Percentiles rank a stretch among this genome's conserved stretches.
phyloP scores from a whole-genome alignment of 208 protist genomes.

The Acanthamoeba triangularis region DNA sequence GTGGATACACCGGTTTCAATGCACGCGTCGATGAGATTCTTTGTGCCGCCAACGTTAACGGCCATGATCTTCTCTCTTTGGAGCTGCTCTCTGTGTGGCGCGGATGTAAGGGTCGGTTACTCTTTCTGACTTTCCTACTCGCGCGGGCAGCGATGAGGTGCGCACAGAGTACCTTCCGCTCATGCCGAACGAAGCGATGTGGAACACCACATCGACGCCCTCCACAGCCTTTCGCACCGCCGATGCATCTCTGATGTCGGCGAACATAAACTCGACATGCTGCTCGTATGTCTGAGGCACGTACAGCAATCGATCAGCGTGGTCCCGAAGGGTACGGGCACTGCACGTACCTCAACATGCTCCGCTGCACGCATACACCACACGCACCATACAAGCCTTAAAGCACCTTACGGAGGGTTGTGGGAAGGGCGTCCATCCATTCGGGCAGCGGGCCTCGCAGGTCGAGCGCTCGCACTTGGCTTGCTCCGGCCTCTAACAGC shows the following conservation, averaged over 20 bases:
- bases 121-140: not conserved
- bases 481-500: constrained; percentile 49
- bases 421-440: constrained; percentile 12
- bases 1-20: not conserved
- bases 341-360: too few relatives aligned
- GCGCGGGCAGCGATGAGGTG: not conserved
- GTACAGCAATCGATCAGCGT: not conserved
- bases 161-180: constrained; percentile 33
- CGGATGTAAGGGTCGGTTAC: not conserved
- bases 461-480: constrained; percentile 67
- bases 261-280: constrained; percentile 44
- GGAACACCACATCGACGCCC: constrained; percentile 80
- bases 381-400: too few relatives aligned
- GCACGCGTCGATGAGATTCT: constrained; percentile 78
- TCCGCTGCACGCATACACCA: too few relatives aligned
- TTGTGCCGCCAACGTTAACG: constrained; percentile 80
- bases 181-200: constrained; percentile 83
- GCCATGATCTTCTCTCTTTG: constrained; percentile 74
- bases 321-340: too few relatives aligned
- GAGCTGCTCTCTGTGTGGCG: constrained; percentile 74
- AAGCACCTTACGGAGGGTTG: not conserved
- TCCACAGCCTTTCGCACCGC: constrained; percentile 18
- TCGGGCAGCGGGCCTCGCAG: constrained; percentile 18
- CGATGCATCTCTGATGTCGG: constrained; percentile 57
- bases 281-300: not conserved